A percentile compares a stretch with the other conserved stretches of the same genome.
phyloP scores from a whole-genome alignment of 345 rosid species.

The Moringa oleifera region DNA sequence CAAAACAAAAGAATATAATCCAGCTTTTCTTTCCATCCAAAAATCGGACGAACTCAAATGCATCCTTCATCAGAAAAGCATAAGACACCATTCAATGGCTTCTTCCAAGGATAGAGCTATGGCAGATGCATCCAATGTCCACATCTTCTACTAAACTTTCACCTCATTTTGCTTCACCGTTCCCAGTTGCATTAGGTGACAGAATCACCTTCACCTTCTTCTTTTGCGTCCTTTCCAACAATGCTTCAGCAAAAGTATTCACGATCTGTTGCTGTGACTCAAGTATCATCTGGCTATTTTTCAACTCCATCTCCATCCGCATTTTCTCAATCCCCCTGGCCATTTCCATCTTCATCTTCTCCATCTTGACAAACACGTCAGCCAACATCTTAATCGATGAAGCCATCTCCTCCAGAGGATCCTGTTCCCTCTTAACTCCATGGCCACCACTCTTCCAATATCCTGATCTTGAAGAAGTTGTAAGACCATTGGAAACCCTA shows the following conservation, averaged over 20 bases:
- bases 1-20: too few relatives aligned
- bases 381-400: constrained; percentile 76
- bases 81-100: too few relatives aligned
- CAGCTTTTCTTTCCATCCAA: too few relatives aligned
- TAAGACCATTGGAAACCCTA: constrained; percentile 24
- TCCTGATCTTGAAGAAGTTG: constrained; percentile 30
- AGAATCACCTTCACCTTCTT: constrained; percentile 38
- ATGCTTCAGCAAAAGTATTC: constrained; percentile 62
- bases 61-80: too few relatives aligned
- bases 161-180: constrained; percentile 30
- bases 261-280: constrained; percentile 79
- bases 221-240: constrained; percentile 49
- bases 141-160: too few relatives aligned
- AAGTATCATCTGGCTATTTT: constrained; percentile 80
- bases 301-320: constrained; percentile 95
- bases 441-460: constrained; percentile 23
- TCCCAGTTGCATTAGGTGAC: constrained; percentile 35
- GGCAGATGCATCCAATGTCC: too few relatives aligned
- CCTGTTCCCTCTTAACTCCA: constrained; percentile 24
- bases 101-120: too few relatives aligned
- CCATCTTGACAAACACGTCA: constrained; percentile 74
- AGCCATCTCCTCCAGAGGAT: constrained; percentile 69
- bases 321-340: constrained; percentile 69
- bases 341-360: constrained; percentile 93
- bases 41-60: too few relatives aligned